Base-by-base conservation (phyloP, 148 eudicot genomes). In the Chenopodium quinoa region DNA sequence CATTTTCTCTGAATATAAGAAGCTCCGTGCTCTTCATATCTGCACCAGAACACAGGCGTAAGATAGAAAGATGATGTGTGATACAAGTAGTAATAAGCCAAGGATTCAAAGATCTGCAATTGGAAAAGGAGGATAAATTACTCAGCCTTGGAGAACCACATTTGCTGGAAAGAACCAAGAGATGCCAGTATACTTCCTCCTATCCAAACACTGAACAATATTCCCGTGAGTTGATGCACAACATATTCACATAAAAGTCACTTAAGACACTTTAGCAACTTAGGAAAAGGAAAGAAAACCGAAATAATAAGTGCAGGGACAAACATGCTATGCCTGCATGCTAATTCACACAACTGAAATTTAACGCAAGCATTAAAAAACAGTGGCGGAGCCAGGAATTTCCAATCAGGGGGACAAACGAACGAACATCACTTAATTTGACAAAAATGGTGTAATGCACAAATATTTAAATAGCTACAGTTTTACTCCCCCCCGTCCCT, bases 121-220 rank as follows among this genome's bases (percentile, higher is more conserved):
- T 47, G 44, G 50, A 44, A 25, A 50, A n/a, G 27, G 32, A 72
- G 48, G 27, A 65, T 8, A 75, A 1, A 48, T 90, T 89, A 95
- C 98, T 95, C 98, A 0, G 94, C 87, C 84, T 95, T 95, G 67
- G 97, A 95, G 88, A 95, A 95, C 98, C 98, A 95, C 98, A 95
- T 90, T 84, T 95, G 98, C 86, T 95, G 98, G 84, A 95, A 93
- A 64, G 98, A 95, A 80, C 98, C 98, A 71, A 95, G 96, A 62
- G 98, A 95, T 80, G 98, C 98, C 88, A 95, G 82, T 84, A 95
- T 95, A 75, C 98, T 95, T 78, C 97, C 98, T 82, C 98, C 98
- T 48, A 95, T 95, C 98, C 98, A 95, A 76, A 95, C 98, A 87
- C 98, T 95, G 89, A 75, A 32, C 71, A 25, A 76, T 68, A 62